Evolutionary conservation across 805 yeast genomes (phyloP).

Genomic region (Pichia ethanolica): DNA sequence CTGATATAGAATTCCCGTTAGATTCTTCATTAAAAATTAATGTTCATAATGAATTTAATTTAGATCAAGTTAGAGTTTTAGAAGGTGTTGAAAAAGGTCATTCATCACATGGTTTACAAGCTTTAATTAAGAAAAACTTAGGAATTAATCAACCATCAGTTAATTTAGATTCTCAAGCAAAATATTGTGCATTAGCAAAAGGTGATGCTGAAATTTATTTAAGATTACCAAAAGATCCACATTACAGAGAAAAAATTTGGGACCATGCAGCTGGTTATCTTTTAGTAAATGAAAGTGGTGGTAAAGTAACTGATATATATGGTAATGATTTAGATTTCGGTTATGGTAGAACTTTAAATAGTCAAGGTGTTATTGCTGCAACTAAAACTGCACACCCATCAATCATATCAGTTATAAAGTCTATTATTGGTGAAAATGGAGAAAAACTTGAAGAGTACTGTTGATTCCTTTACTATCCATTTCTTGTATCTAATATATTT

Average conservation of each 20-base stretch:
- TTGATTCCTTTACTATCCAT: background rate
- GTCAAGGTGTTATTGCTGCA: slow-evolving; percentile 93
- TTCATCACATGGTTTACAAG: slow-evolving; percentile 84
- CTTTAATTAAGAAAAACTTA: slow-evolving; percentile 57
- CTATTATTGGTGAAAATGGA: slow-evolving; percentile 29
- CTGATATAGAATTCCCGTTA: slow-evolving; percentile 32
- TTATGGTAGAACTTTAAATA: slow-evolving; percentile 68
- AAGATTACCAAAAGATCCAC: slow-evolving; percentile 70
- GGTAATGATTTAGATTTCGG: slow-evolving; percentile 78
- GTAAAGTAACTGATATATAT: slow-evolving; percentile 75
- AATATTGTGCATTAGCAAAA: slow-evolving; percentile 82
- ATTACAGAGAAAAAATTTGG: slow-evolving; percentile 93
- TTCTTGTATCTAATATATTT: background rate
- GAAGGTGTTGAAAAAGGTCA: slow-evolving; percentile 97
- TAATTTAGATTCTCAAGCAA: slow-evolving; percentile 92
- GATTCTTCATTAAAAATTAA: slow-evolving; percentile 30
- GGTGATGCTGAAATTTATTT: slow-evolving; percentile 92
- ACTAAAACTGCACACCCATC: slow-evolving; percentile 37
- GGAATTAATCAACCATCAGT: slow-evolving; percentile 52
- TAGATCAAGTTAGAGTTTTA: slow-evolving; percentile 55
- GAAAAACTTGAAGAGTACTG: slow-evolving; percentile 23
- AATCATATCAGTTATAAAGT: slow-evolving; percentile 44
- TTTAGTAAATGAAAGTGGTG: slow-evolving; percentile 85
- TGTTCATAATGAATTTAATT: slow-evolving; percentile 42
- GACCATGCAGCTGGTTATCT: slow-evolving; percentile 97